Base-by-base conservation (phyloP, 106 monocot species). In the Dendrobium chrysotoxum region DNA sequence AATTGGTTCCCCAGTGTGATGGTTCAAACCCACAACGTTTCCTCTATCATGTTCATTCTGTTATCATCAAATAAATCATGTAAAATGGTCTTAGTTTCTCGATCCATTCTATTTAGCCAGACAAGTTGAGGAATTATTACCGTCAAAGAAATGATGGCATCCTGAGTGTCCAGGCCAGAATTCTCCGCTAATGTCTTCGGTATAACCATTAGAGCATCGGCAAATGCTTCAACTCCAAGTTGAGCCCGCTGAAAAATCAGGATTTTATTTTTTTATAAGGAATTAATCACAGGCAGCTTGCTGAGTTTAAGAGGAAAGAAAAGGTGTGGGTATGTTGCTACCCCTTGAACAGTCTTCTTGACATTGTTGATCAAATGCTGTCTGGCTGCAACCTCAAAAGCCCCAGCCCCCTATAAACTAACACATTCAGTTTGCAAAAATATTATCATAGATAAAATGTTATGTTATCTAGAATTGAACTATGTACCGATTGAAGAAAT, bases 171-270 rank as follows among this genome's bases (percentile, higher is more conserved):
- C 11, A 98, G 92, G 31, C 97, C 97, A 71, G 94, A 98, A 38
- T 98, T 98, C 80, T 98, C 97, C 41, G 97, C 92, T 39, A 98
- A 81, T 28, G 92, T 98, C 81, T 98, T 98, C 31, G 97, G 97
- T 26, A 98, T 78, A 11, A 98, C 97, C 28, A 98, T 82, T 73
- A 98, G 97, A 39, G 97, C 97, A 79, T 98, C 88, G 12, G 97
- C 97, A 92, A 98, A 98, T 76, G 97, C 97, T 86, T 91, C 90
- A 21, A 98, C 91, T 41, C 97, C 97, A 82, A 98, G 92, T 70
- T 98, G 97, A 76, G 97, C 97, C 74, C 97, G 92, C 97, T 98
- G 89, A 76, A 75, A 46, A 75, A 4, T 26, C 13, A 12, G 7
- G 21, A 5, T 12, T 41, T 40, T n/a, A n/a, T n/a, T 7, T 7